Evolutionary conservation across 108 stramenopile genomes (phyloP), one percentile per base, ranked within the genome.

Genomic region (Conticribra weissflogii): DNA sequence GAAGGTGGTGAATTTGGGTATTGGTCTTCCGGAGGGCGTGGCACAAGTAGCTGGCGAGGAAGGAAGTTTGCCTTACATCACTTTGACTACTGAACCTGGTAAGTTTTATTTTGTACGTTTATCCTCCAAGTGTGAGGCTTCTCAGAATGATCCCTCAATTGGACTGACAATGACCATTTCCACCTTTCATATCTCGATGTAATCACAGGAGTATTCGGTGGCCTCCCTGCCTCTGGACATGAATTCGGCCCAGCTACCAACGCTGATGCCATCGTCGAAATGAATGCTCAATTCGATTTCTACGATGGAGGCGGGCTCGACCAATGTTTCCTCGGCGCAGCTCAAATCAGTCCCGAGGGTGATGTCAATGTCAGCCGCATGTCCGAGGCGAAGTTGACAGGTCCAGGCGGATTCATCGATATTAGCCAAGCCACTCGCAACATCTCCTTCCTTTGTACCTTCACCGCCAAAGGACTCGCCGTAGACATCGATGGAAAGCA

Each of bases 381-480:
- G 78, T 67, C 62, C 3, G 71, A 82, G 68, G 47, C 74, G 53
- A 66, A 76, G 7, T 71, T 93, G 21, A 92, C 81, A 3, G 92
- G 92, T 18, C 92, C 92, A 18, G 92, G 92, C 48, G 92, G 92
- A 0, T 93, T 93, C 68, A 85, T 93, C 31, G 92, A 93, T 59
- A 93, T 93, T 54, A 79, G 84, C 2, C 86, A 87, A 54, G 83
- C 81, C 8, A 93, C 92, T 0, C 53, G 52, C 29, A 76, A 71
- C 32, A 77, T 93, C 7, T 72, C 46, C 3, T 93, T 90, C 76
- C 72, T 90, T 59, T 67, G 68, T 9, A 69, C 89, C 3, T 86
- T 93, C 23, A 93, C 88, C 3, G 83, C 89, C 3, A 87, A 86
- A 36, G 92, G 89, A 1, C 82, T 93, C 16, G 70, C 88, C 46